phyloP scores from a whole-genome alignment of 2,329 filamentous ascomycete species.

The Emericellopsis cladophorae region DNA sequence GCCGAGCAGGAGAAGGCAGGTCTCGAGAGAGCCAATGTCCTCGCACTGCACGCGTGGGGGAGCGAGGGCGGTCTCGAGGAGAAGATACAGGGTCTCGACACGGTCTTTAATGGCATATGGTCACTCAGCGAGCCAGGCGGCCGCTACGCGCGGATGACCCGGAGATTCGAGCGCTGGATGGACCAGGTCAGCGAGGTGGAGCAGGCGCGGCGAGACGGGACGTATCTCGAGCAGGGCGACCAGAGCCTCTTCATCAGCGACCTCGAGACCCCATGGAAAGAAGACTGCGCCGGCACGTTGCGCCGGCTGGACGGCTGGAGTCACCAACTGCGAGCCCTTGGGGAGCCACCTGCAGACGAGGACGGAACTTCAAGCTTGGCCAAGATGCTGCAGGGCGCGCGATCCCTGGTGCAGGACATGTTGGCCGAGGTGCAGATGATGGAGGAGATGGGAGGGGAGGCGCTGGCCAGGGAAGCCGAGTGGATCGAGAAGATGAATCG shows the following conservation, averaged over 20 bases:
- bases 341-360: slow-evolving; percentile 9
- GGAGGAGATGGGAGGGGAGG: slow-evolving; percentile 46
- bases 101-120: slow-evolving; percentile 44
- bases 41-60: slow-evolving; percentile 40
- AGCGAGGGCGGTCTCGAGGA: slow-evolving; percentile 32
- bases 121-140: slow-evolving; percentile 40
- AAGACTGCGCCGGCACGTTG: slow-evolving; percentile 38
- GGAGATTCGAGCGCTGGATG: slow-evolving; percentile 49
- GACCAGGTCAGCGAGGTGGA: slow-evolving; percentile 32
- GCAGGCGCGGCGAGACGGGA: slow-evolving; percentile 24
- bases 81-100: slow-evolving; percentile 44
- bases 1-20: slow-evolving; percentile 24
- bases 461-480: slow-evolving; percentile 38
- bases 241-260: slow-evolving; percentile 37
- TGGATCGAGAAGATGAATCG: slow-evolving; percentile 46
- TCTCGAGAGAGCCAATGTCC: slow-evolving; percentile 35
- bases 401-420: slow-evolving; percentile 43
- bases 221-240: slow-evolving; percentile 18
- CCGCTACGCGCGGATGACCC: slow-evolving; percentile 39
- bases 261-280: slow-evolving; percentile 44
- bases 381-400: slow-evolving; percentile 33
- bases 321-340: slow-evolving; percentile 32
- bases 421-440: slow-evolving; percentile 49
- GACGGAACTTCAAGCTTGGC: slow-evolving; percentile 25
- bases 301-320: slow-evolving; percentile 44